Conservation (phyloP, 805 yeast genomes). For the Kazachstania africana region DNA sequence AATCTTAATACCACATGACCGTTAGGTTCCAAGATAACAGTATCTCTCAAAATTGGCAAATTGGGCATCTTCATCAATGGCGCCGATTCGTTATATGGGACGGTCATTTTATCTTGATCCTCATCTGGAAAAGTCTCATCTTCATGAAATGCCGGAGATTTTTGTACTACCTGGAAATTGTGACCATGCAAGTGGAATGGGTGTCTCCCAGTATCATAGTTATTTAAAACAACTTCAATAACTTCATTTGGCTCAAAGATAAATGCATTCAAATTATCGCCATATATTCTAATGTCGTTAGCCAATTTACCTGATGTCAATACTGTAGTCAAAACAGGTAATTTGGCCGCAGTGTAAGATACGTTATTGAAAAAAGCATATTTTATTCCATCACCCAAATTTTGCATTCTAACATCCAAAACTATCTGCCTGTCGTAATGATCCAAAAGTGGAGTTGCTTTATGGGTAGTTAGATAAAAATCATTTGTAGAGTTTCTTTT, state of each 20-base stretch:
- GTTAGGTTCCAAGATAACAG: constrained; percentile 53
- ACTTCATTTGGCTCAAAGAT: constrained; percentile 50
- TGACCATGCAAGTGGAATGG: constrained; percentile 77
- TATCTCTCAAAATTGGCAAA: constrained; percentile 58
- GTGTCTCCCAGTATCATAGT: constrained; percentile 68
- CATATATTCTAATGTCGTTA: constrained; percentile 52
- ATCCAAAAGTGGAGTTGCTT: constrained; percentile 36
- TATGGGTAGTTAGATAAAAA: constrained; percentile 27
- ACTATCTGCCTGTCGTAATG: constrained; percentile 53
- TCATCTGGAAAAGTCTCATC: constrained; percentile 23
- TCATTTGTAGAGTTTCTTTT: constrained; percentile 19
- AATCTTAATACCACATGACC: constrained; percentile 63
- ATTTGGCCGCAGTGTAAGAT: constrained; percentile 53
- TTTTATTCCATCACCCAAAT: constrained; percentile 60
- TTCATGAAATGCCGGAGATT: constrained; percentile 41
- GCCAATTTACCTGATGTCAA: constrained; percentile 49
- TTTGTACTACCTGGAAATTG: constrained; percentile 48
- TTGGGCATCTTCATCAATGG: constrained; percentile 38
- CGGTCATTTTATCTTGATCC: constrained; percentile 26
- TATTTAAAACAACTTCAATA: constrained; percentile 68
- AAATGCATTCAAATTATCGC: constrained; percentile 54
- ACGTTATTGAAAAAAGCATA: constrained; percentile 67
- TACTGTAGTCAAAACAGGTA: constrained; percentile 58
- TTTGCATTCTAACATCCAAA: constrained; percentile 52
- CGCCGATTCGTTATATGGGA: constrained; percentile 40